A percentile compares a stretch with the other conserved stretches of the same genome.
Conservation (phyloP, 2,329 filamentous ascomycete genomes). For the Ophiostoma fasciatum region DNA sequence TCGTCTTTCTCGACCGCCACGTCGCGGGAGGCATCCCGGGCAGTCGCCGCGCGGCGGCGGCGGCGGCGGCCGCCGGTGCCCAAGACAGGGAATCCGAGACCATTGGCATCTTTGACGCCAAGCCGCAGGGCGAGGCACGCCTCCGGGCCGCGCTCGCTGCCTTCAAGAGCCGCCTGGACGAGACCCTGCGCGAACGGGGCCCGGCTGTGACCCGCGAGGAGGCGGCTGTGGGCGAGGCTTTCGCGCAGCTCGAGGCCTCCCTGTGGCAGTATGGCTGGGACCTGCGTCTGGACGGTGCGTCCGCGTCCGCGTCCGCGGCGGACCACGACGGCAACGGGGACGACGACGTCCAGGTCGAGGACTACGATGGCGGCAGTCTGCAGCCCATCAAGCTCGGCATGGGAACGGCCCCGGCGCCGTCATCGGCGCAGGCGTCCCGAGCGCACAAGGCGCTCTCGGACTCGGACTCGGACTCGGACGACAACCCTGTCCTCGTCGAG, state of each 20-base stretch:
- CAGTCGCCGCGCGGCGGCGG: conserved; percentile 18
- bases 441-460: conserved; percentile 1
- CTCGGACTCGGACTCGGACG: conserved; percentile 27
- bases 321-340: conserved; percentile 19
- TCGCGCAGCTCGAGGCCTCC: conserved; percentile 33
- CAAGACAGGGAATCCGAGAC: conserved; percentile 7
- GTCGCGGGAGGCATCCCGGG: conserved; percentile 22
- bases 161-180: conserved; percentile 39
- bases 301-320: neutral
- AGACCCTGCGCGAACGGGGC: conserved; percentile 25
- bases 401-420: conserved; percentile 6
- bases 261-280: conserved; percentile 40
- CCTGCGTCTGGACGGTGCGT: conserved; percentile 31
- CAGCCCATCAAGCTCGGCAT: neutral
- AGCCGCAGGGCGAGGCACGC: conserved; percentile 17
- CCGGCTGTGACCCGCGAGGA: conserved; percentile 23
- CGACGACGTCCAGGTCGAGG: conserved; percentile 1
- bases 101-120: conserved; percentile 20
- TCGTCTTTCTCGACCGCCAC: conserved; percentile 35
- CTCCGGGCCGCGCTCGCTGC: conserved; percentile 34
- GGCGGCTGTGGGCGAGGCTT: conserved; percentile 30
- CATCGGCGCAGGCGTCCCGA: neutral
- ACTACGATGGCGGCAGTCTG: conserved; percentile 2
- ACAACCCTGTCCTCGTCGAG: conserved; percentile 36
- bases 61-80: neutral